These are phyloP conservation scores for Artemisia tridentata DNA, from an alignment of 129 eudicot species.

Conservation along the genomic window DNA sequence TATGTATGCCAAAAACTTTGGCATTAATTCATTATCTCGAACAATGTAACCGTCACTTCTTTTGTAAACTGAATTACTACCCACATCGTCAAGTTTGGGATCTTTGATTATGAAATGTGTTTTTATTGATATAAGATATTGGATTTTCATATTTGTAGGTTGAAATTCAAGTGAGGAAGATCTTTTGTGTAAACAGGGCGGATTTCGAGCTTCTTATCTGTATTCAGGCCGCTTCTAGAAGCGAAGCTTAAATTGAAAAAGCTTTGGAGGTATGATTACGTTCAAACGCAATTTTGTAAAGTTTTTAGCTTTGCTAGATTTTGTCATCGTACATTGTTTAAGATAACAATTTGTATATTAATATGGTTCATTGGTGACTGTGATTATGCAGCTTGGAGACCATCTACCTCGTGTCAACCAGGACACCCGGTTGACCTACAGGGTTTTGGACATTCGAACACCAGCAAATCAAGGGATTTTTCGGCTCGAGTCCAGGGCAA, in stretches of 20 bases:
- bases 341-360: neutral
- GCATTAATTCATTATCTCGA: too few species aligned
- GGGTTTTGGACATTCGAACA: conserved; percentile 80
- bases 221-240: conserved; percentile 76
- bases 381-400: conserved; percentile 56
- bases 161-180: conserved; percentile 65
- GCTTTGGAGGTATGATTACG: conserved; percentile 44
- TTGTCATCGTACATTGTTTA: neutral
- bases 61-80: too few species aligned
- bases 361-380: neutral
- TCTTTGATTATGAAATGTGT: neutral
- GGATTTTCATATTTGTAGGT: neutral
- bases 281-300: neutral
- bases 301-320: neutral
- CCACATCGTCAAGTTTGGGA: neutral
- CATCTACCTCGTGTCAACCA: conserved; percentile 86
- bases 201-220: conserved; percentile 55
- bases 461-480: conserved; percentile 89
- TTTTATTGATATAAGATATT: neutral
- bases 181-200: conserved; percentile 53
- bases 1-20: too few species aligned
- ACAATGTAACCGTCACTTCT: too few species aligned
- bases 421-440: conserved; percentile 75
- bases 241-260: conserved; percentile 66
- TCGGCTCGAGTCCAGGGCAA: conserved; percentile 52